These are phyloP conservation scores for Kwoniella dejecticola DNA, from an alignment of 768 basidiomycete genomes.

Conservation along the genomic window DNA sequence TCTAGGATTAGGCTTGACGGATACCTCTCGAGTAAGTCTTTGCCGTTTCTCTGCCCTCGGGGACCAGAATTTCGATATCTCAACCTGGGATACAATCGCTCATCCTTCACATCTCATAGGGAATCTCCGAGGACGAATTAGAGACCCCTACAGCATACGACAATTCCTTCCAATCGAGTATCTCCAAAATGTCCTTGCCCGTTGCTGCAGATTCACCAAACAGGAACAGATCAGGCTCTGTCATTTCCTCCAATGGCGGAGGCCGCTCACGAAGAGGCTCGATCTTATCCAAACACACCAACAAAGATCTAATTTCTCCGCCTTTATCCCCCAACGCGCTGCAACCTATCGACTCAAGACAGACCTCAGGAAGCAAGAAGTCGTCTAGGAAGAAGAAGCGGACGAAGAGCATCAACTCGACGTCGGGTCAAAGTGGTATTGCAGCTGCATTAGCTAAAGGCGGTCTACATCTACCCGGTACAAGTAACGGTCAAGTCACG, in stretches of 20 bases:
- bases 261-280: constrained; percentile 17
- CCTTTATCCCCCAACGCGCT: constrained; percentile 11
- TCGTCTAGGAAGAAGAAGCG: constrained; percentile 6
- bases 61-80: too few relatives aligned
- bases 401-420: constrained; percentile 6
- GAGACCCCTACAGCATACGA: constrained; percentile 19
- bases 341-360: constrained; percentile 15
- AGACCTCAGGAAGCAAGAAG: constrained; percentile 16
- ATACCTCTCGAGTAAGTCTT: constrained; percentile 1
- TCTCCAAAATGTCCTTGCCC: constrained; percentile 6
- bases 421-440: constrained; percentile 26
- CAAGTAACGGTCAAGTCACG: background rate
- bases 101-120: background rate
- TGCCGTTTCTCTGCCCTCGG: too few relatives aligned
- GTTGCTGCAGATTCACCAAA: background rate
- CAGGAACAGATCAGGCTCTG: constrained; percentile 12
- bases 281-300: constrained; percentile 3
- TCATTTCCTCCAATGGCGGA: constrained; percentile 22
- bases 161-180: constrained; percentile 1
- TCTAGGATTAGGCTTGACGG: constrained; percentile 4
- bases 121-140: constrained; percentile 12
- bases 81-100: too few relatives aligned
- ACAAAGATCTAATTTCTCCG: constrained; percentile 14
- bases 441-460: constrained; percentile 41
- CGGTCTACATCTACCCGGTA: constrained; percentile 27